Base-by-base conservation (phyloP, 306 rosid genomes). In the Cicer arietinum region DNA sequence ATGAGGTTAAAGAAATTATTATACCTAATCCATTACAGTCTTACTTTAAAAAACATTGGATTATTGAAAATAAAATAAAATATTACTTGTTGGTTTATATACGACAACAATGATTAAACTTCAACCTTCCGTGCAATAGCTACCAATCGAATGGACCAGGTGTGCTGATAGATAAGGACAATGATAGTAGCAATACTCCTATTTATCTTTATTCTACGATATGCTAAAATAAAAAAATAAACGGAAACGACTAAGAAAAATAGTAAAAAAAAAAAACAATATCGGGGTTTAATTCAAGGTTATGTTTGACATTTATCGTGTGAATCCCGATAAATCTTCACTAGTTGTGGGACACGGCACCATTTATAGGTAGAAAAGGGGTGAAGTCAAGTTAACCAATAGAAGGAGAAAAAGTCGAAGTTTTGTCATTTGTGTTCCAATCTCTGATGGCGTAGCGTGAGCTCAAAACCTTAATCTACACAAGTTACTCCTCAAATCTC, bases 111-210 rank as follows among this genome's bases (percentile, higher is more conserved):
- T 44, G 30, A 18, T 3, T 47, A 3, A 58, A 65, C 52, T 9
- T 50, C 6, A 71, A 66, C 52, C 25, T 72, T 60, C 11, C 75
- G 35, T 77, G 66, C 11, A 59, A 61, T 10, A 65, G 66, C 47
- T 37, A 56, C 43, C 63, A 71, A 76, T 63, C 7, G 75, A 65
- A 67, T 80, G 75, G 56, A 65, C 14, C 61, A 11, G 42, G 16
- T 37, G 10, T 35, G 54, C 20, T 10, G 7, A 0, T 22, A 25
- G 81, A 76, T 71, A 76, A 71, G 75, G 71, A 81, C 70, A 56
- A 63, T 1, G 6, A 56, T 17, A 9, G 41, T 35, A 30, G 37
- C 37, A 30, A 30, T 30, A 30, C 37, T 30, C 37, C 37, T 30
- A 18, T 39, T 46, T 69, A 74, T 74, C 84, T 59, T 74, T 79